Evolutionary conservation across 2,329 filamentous ascomycete genomes (phyloP).

Genomic region (Lojkania enalia): DNA sequence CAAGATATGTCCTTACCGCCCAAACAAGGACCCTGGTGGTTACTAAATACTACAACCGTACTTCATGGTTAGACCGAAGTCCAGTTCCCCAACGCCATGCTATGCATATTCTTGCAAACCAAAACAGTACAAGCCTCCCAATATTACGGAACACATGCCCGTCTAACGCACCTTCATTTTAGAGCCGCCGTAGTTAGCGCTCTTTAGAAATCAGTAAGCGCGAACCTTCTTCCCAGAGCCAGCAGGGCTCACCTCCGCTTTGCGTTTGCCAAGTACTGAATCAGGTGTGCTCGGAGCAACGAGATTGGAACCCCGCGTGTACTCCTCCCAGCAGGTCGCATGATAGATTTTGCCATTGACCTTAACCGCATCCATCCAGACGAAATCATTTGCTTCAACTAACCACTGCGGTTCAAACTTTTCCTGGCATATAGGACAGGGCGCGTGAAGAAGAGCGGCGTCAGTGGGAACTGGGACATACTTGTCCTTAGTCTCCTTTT

Average conservation of each 20-base stretch:
- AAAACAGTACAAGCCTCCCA: no score
- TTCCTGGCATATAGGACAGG: slow-evolving; percentile 94
- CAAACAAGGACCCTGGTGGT: no score
- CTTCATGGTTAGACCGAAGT: slow-evolving; percentile 4
- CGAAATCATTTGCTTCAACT: slow-evolving; percentile 92
- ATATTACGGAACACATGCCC: neutral
- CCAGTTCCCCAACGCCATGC: slow-evolving; percentile 16
- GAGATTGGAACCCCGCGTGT: slow-evolving; percentile 37
- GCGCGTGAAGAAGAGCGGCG: slow-evolving; percentile 69
- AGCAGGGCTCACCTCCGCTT: slow-evolving; percentile 30
- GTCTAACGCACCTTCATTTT: neutral
- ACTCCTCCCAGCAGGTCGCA: slow-evolving; percentile 82
- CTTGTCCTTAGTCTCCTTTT: slow-evolving; percentile 62
- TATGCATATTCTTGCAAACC: no score
- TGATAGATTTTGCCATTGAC: slow-evolving; percentile 84
- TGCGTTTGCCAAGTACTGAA: slow-evolving; percentile 43
- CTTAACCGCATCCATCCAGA: slow-evolving; percentile 87
- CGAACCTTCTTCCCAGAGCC: slow-evolving; percentile 38
- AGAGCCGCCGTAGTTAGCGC: neutral
- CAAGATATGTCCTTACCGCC: no score
- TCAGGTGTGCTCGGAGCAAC: slow-evolving; percentile 41
- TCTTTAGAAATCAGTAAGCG: slow-evolving; percentile 22
- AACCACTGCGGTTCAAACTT: slow-evolving; percentile 91
- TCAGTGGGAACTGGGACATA: slow-evolving; percentile 87
- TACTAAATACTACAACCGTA: no score